A percentile compares a stretch with the other conserved stretches of the same genome.
These are phyloP conservation scores for Alternaria hordeiaustralica DNA, from an alignment of 2,329 filamentous ascomycete species.

Conservation along the genomic window DNA sequence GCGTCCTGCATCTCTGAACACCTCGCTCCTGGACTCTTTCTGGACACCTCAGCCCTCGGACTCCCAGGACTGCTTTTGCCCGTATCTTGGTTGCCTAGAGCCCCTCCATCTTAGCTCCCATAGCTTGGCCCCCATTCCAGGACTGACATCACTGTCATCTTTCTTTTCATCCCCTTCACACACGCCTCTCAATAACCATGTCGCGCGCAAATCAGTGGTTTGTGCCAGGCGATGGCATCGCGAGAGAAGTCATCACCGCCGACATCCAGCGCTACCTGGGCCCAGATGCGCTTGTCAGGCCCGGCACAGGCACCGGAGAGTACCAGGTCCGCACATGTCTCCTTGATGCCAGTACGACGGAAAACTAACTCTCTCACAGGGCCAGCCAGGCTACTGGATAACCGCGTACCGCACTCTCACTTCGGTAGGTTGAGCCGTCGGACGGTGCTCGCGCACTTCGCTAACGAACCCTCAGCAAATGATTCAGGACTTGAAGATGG, in stretches of 20 bases:
- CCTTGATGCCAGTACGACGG: constrained; percentile 18
- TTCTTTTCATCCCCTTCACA: constrained; percentile 36
- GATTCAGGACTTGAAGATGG: constrained; percentile 57
- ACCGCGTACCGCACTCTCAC: constrained; percentile 59
- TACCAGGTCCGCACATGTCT: constrained; percentile 50
- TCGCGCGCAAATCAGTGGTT: constrained; percentile 56
- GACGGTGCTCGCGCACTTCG: neutral
- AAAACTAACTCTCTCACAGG: constrained; percentile 31
- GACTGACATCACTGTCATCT: constrained; percentile 48
- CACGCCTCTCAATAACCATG: constrained; percentile 33
- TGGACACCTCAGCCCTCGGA: constrained; percentile 33
- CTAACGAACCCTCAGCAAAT: constrained; percentile 51
- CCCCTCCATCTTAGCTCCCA: constrained; percentile 41
- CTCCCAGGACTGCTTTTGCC: constrained; percentile 25
- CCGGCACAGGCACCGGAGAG: constrained; percentile 54
- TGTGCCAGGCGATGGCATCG: constrained; percentile 58
- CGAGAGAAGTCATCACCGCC: constrained; percentile 59
- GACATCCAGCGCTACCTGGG: constrained; percentile 61
- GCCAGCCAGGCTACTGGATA: constrained; percentile 58
- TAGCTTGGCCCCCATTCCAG: constrained; percentile 43
- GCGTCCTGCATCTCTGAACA: constrained; percentile 33
- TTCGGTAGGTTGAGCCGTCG: constrained; percentile 46
- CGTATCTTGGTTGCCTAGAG: constrained; percentile 38
- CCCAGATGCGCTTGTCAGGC: constrained; percentile 58
- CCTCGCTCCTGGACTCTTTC: constrained; percentile 35